These are phyloP conservation scores for Lasiosphaeria miniovina DNA, from an alignment of 495 filamentous ascomycete species.

Conservation along the genomic window DNA sequence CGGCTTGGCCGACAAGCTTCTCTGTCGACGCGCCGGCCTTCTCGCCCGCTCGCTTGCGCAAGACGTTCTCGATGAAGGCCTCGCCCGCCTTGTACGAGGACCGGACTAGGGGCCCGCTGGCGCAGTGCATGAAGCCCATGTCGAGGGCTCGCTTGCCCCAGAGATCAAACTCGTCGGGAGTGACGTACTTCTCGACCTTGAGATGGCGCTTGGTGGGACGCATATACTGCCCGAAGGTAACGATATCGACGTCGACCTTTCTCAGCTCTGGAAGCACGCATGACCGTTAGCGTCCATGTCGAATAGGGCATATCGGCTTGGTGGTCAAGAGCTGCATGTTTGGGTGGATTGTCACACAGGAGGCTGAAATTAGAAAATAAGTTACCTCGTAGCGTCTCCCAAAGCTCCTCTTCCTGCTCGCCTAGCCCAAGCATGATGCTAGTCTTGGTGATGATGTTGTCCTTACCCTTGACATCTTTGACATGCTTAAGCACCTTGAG, in stretches of 20 bases:
- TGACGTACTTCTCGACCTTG: constrained; percentile 91
- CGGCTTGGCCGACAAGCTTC: constrained; percentile 18
- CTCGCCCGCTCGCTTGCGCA: constrained; percentile 73
- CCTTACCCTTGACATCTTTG: constrained; percentile 62
- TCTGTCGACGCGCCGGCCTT: constrained; percentile 25
- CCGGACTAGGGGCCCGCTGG: constrained; percentile 85
- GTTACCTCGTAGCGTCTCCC: constrained; percentile 67
- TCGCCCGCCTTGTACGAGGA: constrained; percentile 97
- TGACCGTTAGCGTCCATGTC: background rate
- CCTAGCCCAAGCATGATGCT: constrained; percentile 95
- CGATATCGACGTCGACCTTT: constrained; percentile 78
- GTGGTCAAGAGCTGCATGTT: background rate
- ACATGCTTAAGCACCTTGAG: constrained; percentile 75
- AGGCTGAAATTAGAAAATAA: background rate
- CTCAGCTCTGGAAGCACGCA: constrained; percentile 57
- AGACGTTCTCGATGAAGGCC: constrained; percentile 96
- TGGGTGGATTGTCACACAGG: background rate
- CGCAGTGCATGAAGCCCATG: constrained; percentile 95
- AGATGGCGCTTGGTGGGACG: constrained; percentile 96
- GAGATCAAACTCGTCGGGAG: constrained; percentile 81
- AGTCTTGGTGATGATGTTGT: constrained; percentile 89
- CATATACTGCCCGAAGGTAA: constrained; percentile 99
- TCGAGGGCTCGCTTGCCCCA: constrained; percentile 90
- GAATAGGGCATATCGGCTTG: background rate
- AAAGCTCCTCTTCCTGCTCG: constrained; percentile 87